Percentiles rank a stretch among this genome's conserved stretches.
Conservation (phyloP, 2,329 filamentous ascomycete species). For the Mycocentrospora acerina region DNA sequence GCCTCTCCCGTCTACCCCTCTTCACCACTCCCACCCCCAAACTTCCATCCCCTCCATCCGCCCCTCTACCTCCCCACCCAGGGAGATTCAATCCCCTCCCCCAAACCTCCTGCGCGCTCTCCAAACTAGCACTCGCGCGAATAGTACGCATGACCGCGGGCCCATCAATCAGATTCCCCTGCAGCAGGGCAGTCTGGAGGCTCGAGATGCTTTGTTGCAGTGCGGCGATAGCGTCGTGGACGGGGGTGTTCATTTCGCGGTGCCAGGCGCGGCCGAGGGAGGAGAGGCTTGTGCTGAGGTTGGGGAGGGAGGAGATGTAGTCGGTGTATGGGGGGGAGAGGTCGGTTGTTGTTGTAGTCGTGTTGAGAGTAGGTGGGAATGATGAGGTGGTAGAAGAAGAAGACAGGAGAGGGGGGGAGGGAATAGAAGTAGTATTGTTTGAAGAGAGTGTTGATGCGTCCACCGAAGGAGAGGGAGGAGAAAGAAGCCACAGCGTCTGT, state of each 20-base stretch:
- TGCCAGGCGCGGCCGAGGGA: slow-evolving; percentile 39
- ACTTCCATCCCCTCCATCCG: neutral
- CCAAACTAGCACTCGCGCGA: slow-evolving; percentile 34
- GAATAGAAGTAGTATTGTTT: slow-evolving; percentile 9
- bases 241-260: slow-evolving; percentile 39
- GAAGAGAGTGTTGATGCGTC: slow-evolving; percentile 4
- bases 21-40: neutral
- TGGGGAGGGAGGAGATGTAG: slow-evolving; percentile 32
- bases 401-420: slow-evolving; percentile 16
- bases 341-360: slow-evolving; percentile 17
- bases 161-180: slow-evolving; percentile 24
- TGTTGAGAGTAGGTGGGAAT: slow-evolving; percentile 12
- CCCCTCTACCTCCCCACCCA: slow-evolving; percentile 7
- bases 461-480: slow-evolving; percentile 4
- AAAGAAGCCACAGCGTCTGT: slow-evolving; percentile 22
- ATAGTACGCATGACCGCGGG: slow-evolving; percentile 38
- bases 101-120: slow-evolving; percentile 36
- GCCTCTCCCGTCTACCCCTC: slow-evolving; percentile 11
- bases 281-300: slow-evolving; percentile 29
- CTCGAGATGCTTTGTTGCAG: slow-evolving; percentile 32
- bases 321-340: slow-evolving; percentile 28
- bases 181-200: slow-evolving; percentile 33
- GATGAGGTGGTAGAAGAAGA: slow-evolving; percentile 16
- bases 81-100: slow-evolving; percentile 35
- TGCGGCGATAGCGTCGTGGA: slow-evolving; percentile 31